Evolutionary conservation across 1,284 basidiomycete species (phyloP).

Genomic region (Leccinum brunneo-olivaceum): DNA sequence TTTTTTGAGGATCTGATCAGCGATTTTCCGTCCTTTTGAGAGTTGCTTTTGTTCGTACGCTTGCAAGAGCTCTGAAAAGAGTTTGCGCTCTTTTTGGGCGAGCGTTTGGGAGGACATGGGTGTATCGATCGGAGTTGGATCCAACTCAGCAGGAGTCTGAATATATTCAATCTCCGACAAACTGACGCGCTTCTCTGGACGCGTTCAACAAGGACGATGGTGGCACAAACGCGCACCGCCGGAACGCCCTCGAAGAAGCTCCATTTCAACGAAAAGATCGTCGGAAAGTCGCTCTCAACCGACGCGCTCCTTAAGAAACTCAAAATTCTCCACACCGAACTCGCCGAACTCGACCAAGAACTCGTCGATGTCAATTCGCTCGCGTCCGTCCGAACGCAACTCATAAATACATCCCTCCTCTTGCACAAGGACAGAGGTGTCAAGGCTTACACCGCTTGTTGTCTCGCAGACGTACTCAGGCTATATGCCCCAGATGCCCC

Average conservation of each 20-base stretch:
- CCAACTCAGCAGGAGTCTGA: conserved; percentile 5
- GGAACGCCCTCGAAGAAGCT: conserved; percentile 53
- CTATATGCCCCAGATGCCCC: conserved; percentile 97
- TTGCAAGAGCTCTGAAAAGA: conserved; percentile 87
- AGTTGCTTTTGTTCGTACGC: conserved; percentile 89
- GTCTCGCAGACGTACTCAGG: conserved; percentile 88
- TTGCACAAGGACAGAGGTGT: conserved; percentile 94
- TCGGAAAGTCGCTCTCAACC: conserved; percentile 62
- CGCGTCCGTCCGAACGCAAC: conserved; percentile 64
- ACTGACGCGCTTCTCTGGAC: no score
- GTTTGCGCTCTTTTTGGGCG: conserved; percentile 76
- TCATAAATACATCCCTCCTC: conserved; percentile 75
- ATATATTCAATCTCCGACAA: conserved; percentile 1
- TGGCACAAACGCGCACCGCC: conserved; percentile 62
- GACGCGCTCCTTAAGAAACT: conserved; percentile 82
- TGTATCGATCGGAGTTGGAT: not conserved
- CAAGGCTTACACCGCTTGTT: conserved; percentile 90
- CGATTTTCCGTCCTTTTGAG: conserved; percentile 86
- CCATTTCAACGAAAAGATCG: conserved; percentile 72
- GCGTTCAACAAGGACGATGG: conserved; percentile 55
- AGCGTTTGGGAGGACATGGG: conserved; percentile 35
- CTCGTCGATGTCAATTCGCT: conserved; percentile 72
- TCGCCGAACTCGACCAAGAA: conserved; percentile 86
- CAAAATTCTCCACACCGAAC: conserved; percentile 74
- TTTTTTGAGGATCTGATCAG: conserved; percentile 93